These are phyloP conservation scores for Daphne laureola DNA, from an alignment of 441 rosid species.

Conservation along the genomic window DNA sequence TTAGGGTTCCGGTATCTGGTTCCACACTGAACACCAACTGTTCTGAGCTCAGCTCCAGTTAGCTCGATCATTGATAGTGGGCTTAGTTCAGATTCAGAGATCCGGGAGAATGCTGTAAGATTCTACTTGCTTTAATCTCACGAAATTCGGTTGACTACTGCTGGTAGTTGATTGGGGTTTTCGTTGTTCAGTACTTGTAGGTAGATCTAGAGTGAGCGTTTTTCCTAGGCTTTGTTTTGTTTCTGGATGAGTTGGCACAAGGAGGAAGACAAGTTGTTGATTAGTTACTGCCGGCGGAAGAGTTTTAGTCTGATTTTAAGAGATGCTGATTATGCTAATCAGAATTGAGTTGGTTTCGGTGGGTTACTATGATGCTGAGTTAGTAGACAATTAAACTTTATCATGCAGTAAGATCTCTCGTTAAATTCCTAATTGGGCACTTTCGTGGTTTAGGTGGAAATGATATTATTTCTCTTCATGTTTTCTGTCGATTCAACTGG, in stretches of 20 bases:
- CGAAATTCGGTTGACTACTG: conserved; percentile 1
- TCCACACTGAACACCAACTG: background rate
- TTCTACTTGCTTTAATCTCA: background rate
- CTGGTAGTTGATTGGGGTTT: conserved; percentile 9
- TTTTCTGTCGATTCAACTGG: no score
- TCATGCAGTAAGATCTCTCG: no score
- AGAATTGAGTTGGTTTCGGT: conserved; percentile 1
- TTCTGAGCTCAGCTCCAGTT: conserved; percentile 1
- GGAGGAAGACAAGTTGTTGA: background rate
- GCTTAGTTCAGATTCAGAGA: conserved; percentile 23
- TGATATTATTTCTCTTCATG: no score
- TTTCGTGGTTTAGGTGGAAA: no score
- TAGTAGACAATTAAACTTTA: no score
- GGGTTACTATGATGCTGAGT: no score
- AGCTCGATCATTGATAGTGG: background rate
- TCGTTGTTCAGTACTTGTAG: conserved; percentile 1
- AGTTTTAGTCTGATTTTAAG: conserved; percentile 5
- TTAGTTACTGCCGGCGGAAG: background rate
- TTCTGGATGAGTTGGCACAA: conserved; percentile 9
- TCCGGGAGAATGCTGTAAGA: conserved; percentile 20
- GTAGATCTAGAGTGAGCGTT: conserved; percentile 27
- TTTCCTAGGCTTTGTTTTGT: conserved; percentile 20
- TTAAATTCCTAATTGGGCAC: no score
- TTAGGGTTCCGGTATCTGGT: conserved; percentile 14
- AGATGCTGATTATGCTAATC: conserved; percentile 1